phyloP scores from a whole-genome alignment of 805 yeast genomes.

The Nakazawaea sp. region DNA sequence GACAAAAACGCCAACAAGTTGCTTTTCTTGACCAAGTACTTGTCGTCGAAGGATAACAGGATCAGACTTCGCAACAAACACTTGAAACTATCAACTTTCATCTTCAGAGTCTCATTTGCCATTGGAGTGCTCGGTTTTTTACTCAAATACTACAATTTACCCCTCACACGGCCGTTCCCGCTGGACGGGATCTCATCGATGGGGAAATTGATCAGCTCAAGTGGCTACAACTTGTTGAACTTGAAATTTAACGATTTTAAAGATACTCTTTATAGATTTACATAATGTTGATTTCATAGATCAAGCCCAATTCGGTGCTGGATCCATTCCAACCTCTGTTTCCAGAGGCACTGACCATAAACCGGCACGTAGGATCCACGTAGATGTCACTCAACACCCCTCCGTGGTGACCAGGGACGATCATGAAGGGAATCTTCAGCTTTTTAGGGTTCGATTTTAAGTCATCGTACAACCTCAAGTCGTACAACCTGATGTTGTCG shows the following conservation, averaged over 20 bases:
- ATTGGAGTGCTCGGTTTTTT: constrained; percentile 10
- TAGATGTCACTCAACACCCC: constrained; percentile 72
- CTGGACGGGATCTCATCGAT: not conserved
- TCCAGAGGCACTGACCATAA: constrained; percentile 87
- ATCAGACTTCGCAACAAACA: not conserved
- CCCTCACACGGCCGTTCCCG: too few species aligned
- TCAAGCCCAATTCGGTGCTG: constrained; percentile 71
- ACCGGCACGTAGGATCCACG: constrained; percentile 83
- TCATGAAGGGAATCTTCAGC: constrained; percentile 68
- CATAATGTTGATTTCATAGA: constrained; percentile 61
- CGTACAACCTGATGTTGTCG: constrained; percentile 86
- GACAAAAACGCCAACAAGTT: not conserved
- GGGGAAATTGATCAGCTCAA: not conserved
- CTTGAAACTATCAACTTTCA: not conserved
- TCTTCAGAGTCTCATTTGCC: constrained; percentile 9
- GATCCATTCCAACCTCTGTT: constrained; percentile 92
- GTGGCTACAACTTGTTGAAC: not conserved
- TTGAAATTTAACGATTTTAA: too few species aligned
- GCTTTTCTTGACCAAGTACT: not conserved
- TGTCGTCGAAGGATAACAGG: not conserved
- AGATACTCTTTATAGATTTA: too few species aligned
- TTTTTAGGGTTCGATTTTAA: constrained; percentile 22
- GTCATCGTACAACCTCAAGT: constrained; percentile 43
- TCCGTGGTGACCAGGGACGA: constrained; percentile 96
- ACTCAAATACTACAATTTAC: constrained; percentile 2